Evolutionary conservation across 2,329 filamentous ascomycete genomes (phyloP), one percentile per base, ranked within the genome.

Genomic region (Colletotrichum siamense): DNA sequence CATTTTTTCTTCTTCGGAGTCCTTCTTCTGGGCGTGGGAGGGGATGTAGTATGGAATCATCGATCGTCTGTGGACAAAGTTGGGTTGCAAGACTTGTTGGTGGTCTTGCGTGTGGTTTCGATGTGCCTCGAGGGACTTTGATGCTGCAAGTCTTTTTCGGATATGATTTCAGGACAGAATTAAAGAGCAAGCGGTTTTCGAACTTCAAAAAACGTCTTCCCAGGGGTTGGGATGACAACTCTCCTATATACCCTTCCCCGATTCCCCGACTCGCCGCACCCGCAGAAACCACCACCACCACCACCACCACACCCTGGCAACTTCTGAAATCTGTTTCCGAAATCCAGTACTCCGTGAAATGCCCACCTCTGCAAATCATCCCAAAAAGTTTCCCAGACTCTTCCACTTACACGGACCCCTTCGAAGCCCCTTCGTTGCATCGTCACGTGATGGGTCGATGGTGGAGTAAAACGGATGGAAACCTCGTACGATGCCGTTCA

Each of bases 401-500:
- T 34, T 8, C 36, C 30, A 73, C 77, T 75, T 69, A 77, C 75
- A 77, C 67, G 67, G 61, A 65, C 67, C 49, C 30, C 18, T 62
- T 63, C 24, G 64, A 30, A 18, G 22, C 30, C 26, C 59, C 55
- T 44, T 30, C 34, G 8, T 36, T 24, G 15, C 26, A 15, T 15
- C 26, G 52, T 72, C 68, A 75, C 73, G 69, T 70, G 65, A 69
- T 77, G 74, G 65, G 74, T 57, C 65, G 74, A 75, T 77, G 61
- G 36, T 57, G 76, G 73, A 57, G 64, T 30, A 44, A 24, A 68
- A 68, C 69, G 69, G 62, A 75, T 44, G 59, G 71, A 52, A 52
- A 55, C 62, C 44, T 76, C 73, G 73, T 76, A 77, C 73, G 76
- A 77, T 73, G 69, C 64, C 64, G 69, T 68, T 55, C 34, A 67